Evolutionary conservation across 768 basidiomycete genomes (phyloP).

Genomic region (Lentinus brumalis): DNA sequence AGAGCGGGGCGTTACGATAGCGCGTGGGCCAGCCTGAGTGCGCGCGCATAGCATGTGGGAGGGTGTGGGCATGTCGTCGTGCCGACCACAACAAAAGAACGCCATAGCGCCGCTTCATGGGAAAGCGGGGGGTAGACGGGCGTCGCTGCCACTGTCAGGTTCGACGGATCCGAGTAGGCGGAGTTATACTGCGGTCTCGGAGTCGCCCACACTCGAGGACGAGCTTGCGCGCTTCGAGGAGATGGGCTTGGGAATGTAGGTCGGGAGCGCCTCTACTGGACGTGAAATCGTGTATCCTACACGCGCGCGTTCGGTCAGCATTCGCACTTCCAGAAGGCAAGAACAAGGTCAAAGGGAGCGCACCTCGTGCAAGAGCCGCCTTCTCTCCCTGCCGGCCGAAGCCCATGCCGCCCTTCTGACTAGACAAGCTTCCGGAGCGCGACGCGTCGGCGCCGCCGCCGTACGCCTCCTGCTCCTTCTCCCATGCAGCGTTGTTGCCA

Average conservation of each 20-base stretch:
- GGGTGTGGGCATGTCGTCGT: not conserved
- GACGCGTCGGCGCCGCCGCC: constrained; percentile 17
- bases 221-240: constrained; percentile 19
- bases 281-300: constrained; percentile 56
- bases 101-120: no score
- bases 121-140: no score
- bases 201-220: constrained; percentile 20
- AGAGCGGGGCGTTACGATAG: not conserved
- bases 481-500: constrained; percentile 29
- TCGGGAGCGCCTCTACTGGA: constrained; percentile 59
- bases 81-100: no score
- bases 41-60: not conserved
- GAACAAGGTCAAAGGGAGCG: constrained; percentile 18
- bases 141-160: not conserved
- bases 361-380: constrained; percentile 66
- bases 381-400: constrained; percentile 86
- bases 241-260: constrained; percentile 40
- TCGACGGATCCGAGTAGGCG: not conserved
- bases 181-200: constrained; percentile 13
- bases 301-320: not conserved
- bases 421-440: constrained; percentile 20
- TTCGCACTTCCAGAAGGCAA: not conserved
- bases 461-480: constrained; percentile 14
- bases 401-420: constrained; percentile 51
- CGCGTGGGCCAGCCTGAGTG: not conserved